Percentiles rank a stretch among this genome's conserved stretches.
Conservation (phyloP, 1,284 basidiomycete genomes). For the Ustilago bromivora region DNA sequence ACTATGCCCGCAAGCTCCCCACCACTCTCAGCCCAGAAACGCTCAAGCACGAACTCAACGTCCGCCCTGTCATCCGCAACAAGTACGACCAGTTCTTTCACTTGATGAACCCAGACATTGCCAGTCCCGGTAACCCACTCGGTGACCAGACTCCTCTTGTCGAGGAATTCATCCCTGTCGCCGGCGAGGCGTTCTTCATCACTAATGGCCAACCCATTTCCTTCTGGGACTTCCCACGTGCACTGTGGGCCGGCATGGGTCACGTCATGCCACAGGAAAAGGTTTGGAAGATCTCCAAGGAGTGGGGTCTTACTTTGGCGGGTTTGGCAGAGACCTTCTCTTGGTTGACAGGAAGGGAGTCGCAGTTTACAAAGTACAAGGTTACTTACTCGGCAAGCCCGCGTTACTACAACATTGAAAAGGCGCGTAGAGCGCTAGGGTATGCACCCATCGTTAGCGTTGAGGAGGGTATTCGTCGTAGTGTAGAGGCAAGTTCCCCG, state of each 20-base stretch:
- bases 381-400: constrained; percentile 77
- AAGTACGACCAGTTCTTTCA: constrained; percentile 75
- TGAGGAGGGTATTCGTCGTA: constrained; percentile 85
- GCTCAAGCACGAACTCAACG: constrained; percentile 73
- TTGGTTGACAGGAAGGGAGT: constrained; percentile 82
- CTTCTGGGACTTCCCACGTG: constrained; percentile 94
- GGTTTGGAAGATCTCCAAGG: constrained; percentile 58
- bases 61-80: constrained; percentile 77
- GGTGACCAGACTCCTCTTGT: constrained; percentile 70
- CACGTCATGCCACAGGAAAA: constrained; percentile 47
- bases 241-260: constrained; percentile 78
- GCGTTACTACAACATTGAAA: constrained; percentile 95
- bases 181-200: constrained; percentile 95
- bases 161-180: constrained; percentile 76
- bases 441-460: constrained; percentile 92
- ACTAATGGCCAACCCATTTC: constrained; percentile 95
- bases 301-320: constrained; percentile 56
- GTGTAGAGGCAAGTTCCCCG: constrained; percentile 72
- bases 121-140: constrained; percentile 55
- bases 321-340: constrained; percentile 78
- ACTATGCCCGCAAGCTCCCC: constrained; percentile 60
- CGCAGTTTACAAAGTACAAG: constrained; percentile 89
- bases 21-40: constrained; percentile 70
- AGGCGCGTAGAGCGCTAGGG: constrained; percentile 87
- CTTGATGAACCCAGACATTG: constrained; percentile 56